Base-by-base conservation (phyloP, 345 rosid species). In the Odontarrhena argentea region DNA sequence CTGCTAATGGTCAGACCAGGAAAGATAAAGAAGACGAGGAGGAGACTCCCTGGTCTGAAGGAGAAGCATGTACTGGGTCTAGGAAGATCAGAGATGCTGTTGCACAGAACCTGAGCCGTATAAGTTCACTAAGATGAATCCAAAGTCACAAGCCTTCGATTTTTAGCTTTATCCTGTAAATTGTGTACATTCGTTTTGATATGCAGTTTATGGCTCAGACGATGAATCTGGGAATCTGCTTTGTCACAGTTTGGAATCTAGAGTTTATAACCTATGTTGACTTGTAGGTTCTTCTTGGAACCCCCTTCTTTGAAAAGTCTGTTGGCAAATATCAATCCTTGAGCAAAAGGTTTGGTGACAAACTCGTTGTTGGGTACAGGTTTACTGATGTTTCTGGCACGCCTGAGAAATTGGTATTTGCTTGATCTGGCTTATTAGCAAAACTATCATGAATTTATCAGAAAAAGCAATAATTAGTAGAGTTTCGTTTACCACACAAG, bases 81-180 rank as follows among this genome's bases (percentile, higher is more conserved):
- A 62, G 49, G 52, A 80, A 58, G 82, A 72, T 80, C 4, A 80
- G 96, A 59, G 85, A 85, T 75, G 79, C 79, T 12, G 81, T 91
- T 54, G 89, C 96, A 1, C 60, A 78, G 80, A 86, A 86, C 40
- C 59, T 87, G 67, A 73, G 73, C 55, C 50, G 67, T 34, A 83
- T 77, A 57, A 82, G 78, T 76, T 71, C 75, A 45, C 76, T 75
- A 66, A 78, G 64, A 51, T 82, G 68, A 71, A 69, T 12, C 12
- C 30, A 59, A 44, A 37, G 50, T 56, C 54, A 3, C 15, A 37
- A 47, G 57, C 59, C 8, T 51, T 40, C 30, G 2, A 15, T 28
- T 40, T 52, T 22, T 37, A 28, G 50, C 41, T 3, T 38, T 2
- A 1, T 26, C 34, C 11, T 68, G 48, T 46, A 46, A 56, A 67